Conservation (phyloP, 2,329 filamentous ascomycete species). For the Colletotrichum sp. region DNA sequence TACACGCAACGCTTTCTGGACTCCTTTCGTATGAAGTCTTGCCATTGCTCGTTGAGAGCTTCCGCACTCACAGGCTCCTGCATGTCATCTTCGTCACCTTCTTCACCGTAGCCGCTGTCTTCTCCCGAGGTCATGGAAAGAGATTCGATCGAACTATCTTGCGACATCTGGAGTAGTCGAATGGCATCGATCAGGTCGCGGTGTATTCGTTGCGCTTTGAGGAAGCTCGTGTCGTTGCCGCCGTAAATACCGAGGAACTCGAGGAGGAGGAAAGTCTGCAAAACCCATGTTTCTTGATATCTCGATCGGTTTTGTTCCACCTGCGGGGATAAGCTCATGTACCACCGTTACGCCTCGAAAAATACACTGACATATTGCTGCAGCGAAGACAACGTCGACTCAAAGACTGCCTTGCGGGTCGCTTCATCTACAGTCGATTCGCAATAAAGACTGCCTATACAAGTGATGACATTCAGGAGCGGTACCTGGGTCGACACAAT, state of each 20-base stretch:
- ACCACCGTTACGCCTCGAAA: fast-evolving
- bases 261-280: conserved; percentile 2
- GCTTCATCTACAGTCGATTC: neutral
- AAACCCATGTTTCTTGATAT: conserved; percentile 9
- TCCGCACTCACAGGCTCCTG: neutral
- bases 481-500: conserved; percentile 8
- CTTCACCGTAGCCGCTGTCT: conserved; percentile 1
- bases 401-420: neutral
- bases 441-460: conserved; percentile 9
- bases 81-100: neutral
- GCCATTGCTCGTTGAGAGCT: neutral
- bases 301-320: conserved; percentile 3
- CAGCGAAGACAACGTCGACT: neutral
- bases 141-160: neutral
- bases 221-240: conserved; percentile 1
- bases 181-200: conserved; percentile 7
- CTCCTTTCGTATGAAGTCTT: neutral
- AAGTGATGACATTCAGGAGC: neutral
- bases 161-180: conserved; percentile 1
- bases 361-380: conserved; percentile 1
- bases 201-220: conserved; percentile 6
- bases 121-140: neutral
- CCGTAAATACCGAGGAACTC: conserved; percentile 9
- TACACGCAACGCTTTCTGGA: conserved; percentile 3
- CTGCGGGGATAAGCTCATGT: neutral